A percentile compares a stretch with the other conserved stretches of the same genome.
Evolutionary conservation across 106 monocot species (phyloP).

Genomic region (Apostasia shenzhenica): DNA sequence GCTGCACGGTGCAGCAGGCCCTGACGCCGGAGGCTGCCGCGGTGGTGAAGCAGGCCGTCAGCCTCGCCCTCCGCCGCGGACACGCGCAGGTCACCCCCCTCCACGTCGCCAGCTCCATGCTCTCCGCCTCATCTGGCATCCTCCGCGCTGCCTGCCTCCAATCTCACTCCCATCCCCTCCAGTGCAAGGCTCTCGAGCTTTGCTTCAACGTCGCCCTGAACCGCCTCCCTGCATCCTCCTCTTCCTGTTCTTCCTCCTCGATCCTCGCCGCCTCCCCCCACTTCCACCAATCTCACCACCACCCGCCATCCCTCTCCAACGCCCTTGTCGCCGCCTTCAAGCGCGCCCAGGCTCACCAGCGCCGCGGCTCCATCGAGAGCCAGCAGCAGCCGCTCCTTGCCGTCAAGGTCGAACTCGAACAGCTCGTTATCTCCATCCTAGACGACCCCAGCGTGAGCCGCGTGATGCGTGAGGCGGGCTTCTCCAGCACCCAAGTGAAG

Average conservation of each 20-base stretch:
- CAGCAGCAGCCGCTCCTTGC: slow-evolving; percentile 89
- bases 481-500: slow-evolving; percentile 96
- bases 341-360: slow-evolving; percentile 90
- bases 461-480: slow-evolving; percentile 96
- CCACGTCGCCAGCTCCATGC: slow-evolving; percentile 95
- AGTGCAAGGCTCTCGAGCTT: slow-evolving; percentile 81
- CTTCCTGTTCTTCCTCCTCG: slow-evolving; percentile 9
- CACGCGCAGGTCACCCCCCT: slow-evolving; percentile 97
- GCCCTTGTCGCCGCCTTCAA: slow-evolving; percentile 98
- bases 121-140: slow-evolving; percentile 63
- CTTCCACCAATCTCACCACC: slow-evolving; percentile 33
- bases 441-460: slow-evolving; percentile 93
- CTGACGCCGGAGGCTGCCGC: slow-evolving; percentile 71
- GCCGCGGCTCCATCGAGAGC: slow-evolving; percentile 74
- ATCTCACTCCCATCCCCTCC: slow-evolving; percentile 75
- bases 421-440: slow-evolving; percentile 81
- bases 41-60: slow-evolving; percentile 76
- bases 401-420: slow-evolving; percentile 94
- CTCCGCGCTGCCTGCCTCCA: slow-evolving; percentile 66
- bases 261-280: slow-evolving; percentile 11
- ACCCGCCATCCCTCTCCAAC: slow-evolving; percentile 64
- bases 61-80: slow-evolving; percentile 71
- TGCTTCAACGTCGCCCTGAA: slow-evolving; percentile 91
- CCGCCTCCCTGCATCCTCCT: slow-evolving; percentile 44
- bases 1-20: slow-evolving; percentile 81